These are phyloP conservation scores for Fonsecaea erecta DNA, from an alignment of 2,329 filamentous ascomycete genomes.

Conservation along the genomic window DNA sequence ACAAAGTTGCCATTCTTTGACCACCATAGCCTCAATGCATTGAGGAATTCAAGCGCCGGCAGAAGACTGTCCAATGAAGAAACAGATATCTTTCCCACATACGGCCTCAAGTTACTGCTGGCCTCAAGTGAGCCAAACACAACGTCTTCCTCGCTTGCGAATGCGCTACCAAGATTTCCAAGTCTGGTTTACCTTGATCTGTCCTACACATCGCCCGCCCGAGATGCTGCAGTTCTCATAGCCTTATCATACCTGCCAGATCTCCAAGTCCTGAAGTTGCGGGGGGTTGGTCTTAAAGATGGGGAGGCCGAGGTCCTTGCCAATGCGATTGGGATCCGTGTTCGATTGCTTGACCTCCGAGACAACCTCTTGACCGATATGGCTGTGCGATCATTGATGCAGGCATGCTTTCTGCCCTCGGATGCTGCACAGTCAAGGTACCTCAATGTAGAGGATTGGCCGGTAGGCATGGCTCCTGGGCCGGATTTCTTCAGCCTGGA, in stretches of 20 bases:
- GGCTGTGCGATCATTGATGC: conserved; percentile 57
- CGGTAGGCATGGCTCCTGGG: conserved; percentile 42
- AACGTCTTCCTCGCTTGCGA: conserved; percentile 59
- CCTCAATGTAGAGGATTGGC: conserved; percentile 41
- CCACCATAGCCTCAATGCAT: conserved; percentile 59
- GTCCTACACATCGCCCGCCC: conserved; percentile 58
- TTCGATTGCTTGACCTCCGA: conserved; percentile 62
- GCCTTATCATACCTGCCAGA: conserved; percentile 53
- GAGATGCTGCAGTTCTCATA: conserved; percentile 55
- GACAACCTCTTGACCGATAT: conserved; percentile 63
- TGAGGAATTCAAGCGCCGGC: conserved; percentile 44
- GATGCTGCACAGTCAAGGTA: conserved; percentile 34
- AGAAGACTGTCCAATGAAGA: conserved; percentile 26
- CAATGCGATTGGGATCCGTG: conserved; percentile 55
- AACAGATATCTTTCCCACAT: conserved; percentile 38
- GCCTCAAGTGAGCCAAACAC: conserved; percentile 63
- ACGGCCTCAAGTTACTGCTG: conserved; percentile 60
- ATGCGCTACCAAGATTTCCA: conserved; percentile 59
- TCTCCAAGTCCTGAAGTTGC: conserved; percentile 62
- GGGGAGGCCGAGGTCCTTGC: conserved; percentile 58
- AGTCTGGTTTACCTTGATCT: conserved; percentile 63
- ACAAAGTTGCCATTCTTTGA: conserved; percentile 66
- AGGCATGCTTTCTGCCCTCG: conserved; percentile 53
- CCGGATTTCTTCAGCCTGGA: conserved; percentile 46
- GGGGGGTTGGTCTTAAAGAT: conserved; percentile 59